These are phyloP conservation scores for Penicillium sp. DNA, from an alignment of 2,329 filamentous ascomycete species.

Conservation along the genomic window DNA sequence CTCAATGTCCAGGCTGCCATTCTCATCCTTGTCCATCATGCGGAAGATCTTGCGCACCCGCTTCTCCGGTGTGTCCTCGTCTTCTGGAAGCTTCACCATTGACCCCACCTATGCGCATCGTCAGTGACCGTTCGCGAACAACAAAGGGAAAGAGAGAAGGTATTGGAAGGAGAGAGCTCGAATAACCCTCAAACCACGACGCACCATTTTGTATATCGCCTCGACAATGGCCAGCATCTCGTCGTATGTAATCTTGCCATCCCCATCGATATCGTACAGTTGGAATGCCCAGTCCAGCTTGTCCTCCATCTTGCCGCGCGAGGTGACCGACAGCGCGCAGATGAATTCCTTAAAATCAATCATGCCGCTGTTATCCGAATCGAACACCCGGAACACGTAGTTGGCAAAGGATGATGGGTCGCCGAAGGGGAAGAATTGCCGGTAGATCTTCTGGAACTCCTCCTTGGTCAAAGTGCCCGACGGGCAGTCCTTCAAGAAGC, in stretches of 20 bases:
- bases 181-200: conserved; percentile 12
- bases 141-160: not conserved
- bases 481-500: conserved; percentile 97
- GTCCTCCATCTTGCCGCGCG: conserved; percentile 97
- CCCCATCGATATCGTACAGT: conserved; percentile 97
- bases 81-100: conserved; percentile 98
- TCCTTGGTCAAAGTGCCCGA: conserved; percentile 96
- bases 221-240: conserved; percentile 99
- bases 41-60: conserved; percentile 96
- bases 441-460: conserved; percentile 99
- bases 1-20: conserved; percentile 92
- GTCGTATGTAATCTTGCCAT: conserved; percentile 98
- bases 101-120: conserved; percentile 69
- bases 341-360: conserved; percentile 99
- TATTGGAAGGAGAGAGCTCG: not conserved
- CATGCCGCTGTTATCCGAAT: conserved; percentile 93
- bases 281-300: conserved; percentile 99
- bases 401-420: conserved; percentile 97
- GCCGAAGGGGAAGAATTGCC: conserved; percentile 98
- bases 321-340: conserved; percentile 94
- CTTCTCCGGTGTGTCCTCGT: conserved; percentile 99
- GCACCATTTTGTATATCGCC: conserved; percentile 99
- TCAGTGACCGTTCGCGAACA: conserved; percentile 8
- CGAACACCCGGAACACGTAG: conserved; percentile 99
- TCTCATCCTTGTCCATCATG: conserved; percentile 99